Conservation (phyloP, 257 asterid species). For the Hygrophila difformis region DNA sequence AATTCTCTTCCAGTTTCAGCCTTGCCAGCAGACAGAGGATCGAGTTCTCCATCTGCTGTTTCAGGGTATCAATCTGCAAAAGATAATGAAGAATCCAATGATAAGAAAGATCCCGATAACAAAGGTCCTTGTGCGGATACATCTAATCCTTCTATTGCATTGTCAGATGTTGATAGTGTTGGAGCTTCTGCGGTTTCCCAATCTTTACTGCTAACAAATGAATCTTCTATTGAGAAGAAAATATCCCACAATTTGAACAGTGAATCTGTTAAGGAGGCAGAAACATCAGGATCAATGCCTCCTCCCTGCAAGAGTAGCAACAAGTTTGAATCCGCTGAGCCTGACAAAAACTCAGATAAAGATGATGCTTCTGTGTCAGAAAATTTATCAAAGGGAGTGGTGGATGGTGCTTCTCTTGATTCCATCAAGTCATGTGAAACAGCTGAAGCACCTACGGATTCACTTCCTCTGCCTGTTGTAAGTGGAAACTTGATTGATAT, state of each 20-base stretch:
- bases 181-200: constrained; percentile 23
- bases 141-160: constrained; percentile 23
- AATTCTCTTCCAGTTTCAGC: constrained; percentile 17
- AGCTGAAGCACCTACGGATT: constrained; percentile 14
- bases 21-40: constrained; percentile 14
- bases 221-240: constrained; percentile 17
- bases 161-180: constrained; percentile 15
- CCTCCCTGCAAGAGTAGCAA: constrained; percentile 17
- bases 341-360: constrained; percentile 12
- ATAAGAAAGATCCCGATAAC: constrained; percentile 10
- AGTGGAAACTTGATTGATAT: constrained; percentile 10
- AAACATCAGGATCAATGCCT: constrained; percentile 15
- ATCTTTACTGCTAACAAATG: constrained; percentile 7
- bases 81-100: constrained; percentile 17
- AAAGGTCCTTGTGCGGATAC: constrained; percentile 15
- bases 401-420: constrained; percentile 16
- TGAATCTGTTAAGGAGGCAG: constrained; percentile 15
- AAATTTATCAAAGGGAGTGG: constrained; percentile 18
- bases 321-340: constrained; percentile 15
- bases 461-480: constrained; percentile 20
- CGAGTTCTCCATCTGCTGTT: constrained; percentile 11
- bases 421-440: constrained; percentile 18
- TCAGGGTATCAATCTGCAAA: constrained; percentile 15
- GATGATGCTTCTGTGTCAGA: constrained; percentile 17
- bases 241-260: constrained; percentile 18